Evolutionary conservation across 2,329 filamentous ascomycete genomes (phyloP).

Genomic region (Coniochaeta sp.): DNA sequence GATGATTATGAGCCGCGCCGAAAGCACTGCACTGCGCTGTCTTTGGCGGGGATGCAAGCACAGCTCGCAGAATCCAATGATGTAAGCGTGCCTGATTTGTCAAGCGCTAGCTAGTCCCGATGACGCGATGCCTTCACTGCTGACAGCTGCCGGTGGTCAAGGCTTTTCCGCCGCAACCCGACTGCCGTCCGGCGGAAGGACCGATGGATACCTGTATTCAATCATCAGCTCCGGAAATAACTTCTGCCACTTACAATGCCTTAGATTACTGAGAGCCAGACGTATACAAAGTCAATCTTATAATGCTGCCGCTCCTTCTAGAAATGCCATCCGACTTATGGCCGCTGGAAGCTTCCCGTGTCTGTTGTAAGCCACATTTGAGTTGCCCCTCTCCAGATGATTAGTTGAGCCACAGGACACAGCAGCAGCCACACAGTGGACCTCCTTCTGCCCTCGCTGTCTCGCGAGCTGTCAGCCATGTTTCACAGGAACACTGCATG

Average conservation of each 20-base stretch:
- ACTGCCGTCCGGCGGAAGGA: no score
- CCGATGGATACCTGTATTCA: no score
- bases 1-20: background rate
- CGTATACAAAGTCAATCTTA: background rate
- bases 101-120: background rate
- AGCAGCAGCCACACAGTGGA: background rate
- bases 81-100: constrained; percentile 1
- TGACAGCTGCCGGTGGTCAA: background rate
- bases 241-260: no score
- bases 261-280: background rate
- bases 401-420: background rate
- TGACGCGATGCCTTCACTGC: background rate
- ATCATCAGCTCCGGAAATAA: no score
- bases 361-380: background rate
- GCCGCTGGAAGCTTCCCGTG: background rate
- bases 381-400: background rate
- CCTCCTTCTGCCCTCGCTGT: background rate
- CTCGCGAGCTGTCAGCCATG: background rate
- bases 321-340: background rate
- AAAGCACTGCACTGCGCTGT: background rate
- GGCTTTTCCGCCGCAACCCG: no score
- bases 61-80: constrained; percentile 2
- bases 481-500: background rate
- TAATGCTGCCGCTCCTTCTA: background rate
- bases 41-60: no score